These are phyloP conservation scores for Hypoxylon sp. DNA, from an alignment of 2,329 filamentous ascomycete species.

Conservation along the genomic window DNA sequence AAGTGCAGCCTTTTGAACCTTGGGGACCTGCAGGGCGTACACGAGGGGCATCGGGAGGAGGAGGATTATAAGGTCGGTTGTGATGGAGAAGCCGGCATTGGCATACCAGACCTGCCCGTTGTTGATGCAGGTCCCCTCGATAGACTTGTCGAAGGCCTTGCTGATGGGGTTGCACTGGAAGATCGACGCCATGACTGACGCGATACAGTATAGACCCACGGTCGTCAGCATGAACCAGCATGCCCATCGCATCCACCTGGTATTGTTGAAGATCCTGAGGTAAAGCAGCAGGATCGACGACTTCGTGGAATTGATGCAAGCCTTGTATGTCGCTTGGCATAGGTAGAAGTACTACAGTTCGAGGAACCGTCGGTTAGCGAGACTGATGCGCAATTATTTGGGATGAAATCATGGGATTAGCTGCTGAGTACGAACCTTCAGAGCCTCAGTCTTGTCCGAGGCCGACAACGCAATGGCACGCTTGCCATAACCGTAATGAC, in stretches of 20 bases:
- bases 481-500: constrained; percentile 44
- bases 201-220: constrained; percentile 41
- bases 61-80: constrained; percentile 52
- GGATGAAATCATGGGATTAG: neutral
- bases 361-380: constrained; percentile 1
- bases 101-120: constrained; percentile 53
- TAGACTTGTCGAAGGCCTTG: constrained; percentile 42
- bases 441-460: constrained; percentile 34
- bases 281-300: constrained; percentile 46
- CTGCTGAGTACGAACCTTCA: constrained; percentile 36
- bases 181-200: constrained; percentile 42
- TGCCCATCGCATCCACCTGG: constrained; percentile 43
- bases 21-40: constrained; percentile 49
- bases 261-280: constrained; percentile 43
- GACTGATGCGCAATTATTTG: too few species aligned
- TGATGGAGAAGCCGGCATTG: constrained; percentile 52
- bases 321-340: constrained; percentile 46
- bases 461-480: constrained; percentile 32
- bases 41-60: constrained; percentile 52
- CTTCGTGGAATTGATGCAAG: constrained; percentile 47
- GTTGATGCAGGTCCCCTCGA: constrained; percentile 46
- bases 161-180: constrained; percentile 46
- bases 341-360: constrained; percentile 43
- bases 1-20: constrained; percentile 49
- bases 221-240: constrained; percentile 38